Base-by-base conservation (phyloP, 257 asterid genomes). In the Forsythia suspensa region DNA sequence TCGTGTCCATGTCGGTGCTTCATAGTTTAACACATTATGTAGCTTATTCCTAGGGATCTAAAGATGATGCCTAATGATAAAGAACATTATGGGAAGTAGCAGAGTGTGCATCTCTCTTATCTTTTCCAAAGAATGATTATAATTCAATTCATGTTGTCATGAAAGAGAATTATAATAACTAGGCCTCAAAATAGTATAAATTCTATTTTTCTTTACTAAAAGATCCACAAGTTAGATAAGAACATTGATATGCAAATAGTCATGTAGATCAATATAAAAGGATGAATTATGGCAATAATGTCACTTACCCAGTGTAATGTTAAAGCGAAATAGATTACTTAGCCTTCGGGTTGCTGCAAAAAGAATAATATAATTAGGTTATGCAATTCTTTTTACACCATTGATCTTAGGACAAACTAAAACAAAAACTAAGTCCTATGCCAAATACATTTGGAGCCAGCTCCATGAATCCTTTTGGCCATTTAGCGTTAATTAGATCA, bases 291-390 rank as follows among this genome's bases (percentile, higher is more conserved):
- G 13, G 61, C 77, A 74, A 85, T 29, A 36, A 70, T 34, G 61
- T 71, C 46, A 85, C 89, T 81, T 76, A 91, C 97, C 90, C 34
- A 79, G 74, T 36, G 85, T 63, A 76, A 87, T n/a, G 81, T 39
- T 59, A 39, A 65, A 0, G 10, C 94, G 92, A 38, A 39, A 46
- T 8, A 75, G 4, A 65, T 52, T 69, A 42, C 29, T 65, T 55
- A 91, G 73, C 85, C 86, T 85, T 76, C 65, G 80, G 51, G 86
- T 83, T 7, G 87, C 97, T 93, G 93, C 87, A 81, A 63, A 63
- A 63, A 83, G 51, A 80, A 88, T 29, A 72, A 37, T 66, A 55
- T 10, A 80, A 79, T 42, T 63, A 43, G 77, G 82, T 75, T 69
- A 79, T 75, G 78, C 16, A 80, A 67, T 74, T 71, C 37, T 0